A percentile compares a stretch with the other conserved stretches of the same genome.
phyloP scores from a whole-genome alignment of 2,329 filamentous ascomycete genomes.

The Colletotrichum sublineola region DNA sequence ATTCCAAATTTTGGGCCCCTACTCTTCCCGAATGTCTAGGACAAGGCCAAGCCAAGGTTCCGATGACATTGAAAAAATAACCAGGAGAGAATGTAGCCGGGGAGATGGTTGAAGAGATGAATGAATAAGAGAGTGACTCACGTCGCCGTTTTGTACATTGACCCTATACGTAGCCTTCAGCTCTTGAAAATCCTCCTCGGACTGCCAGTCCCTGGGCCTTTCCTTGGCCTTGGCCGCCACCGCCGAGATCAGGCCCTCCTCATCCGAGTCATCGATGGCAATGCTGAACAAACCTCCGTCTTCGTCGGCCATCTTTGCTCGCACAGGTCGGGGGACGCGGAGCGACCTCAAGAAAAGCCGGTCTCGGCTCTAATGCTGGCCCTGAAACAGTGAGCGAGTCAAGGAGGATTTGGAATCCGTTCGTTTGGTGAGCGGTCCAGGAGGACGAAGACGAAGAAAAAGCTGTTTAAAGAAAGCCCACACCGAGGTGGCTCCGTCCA shows the following conservation, averaged over 20 bases:
- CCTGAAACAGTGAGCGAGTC: neutral
- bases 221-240: slow-evolving; percentile 46
- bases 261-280: slow-evolving; percentile 51
- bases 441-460: neutral
- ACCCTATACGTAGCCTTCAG: slow-evolving; percentile 60
- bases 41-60: neutral
- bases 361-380: neutral
- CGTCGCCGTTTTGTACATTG: slow-evolving; percentile 69
- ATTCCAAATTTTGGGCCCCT: neutral
- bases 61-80: neutral
- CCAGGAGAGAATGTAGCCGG: too few species aligned
- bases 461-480: neutral
- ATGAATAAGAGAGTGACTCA: slow-evolving; percentile 48
- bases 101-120: slow-evolving; percentile 1
- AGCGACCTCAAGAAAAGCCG: neutral
- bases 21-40: neutral
- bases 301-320: slow-evolving; percentile 38
- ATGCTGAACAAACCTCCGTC: slow-evolving; percentile 53
- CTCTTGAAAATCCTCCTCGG: slow-evolving; percentile 63
- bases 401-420: neutral
- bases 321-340: neutral
- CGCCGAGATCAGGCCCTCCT: slow-evolving; percentile 44
- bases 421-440: neutral
- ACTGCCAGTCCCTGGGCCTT: slow-evolving; percentile 57
- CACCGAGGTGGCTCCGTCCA: neutral